phyloP scores from a whole-genome alignment of 78 protist species.

The Capsaspora owczarzaki region DNA sequence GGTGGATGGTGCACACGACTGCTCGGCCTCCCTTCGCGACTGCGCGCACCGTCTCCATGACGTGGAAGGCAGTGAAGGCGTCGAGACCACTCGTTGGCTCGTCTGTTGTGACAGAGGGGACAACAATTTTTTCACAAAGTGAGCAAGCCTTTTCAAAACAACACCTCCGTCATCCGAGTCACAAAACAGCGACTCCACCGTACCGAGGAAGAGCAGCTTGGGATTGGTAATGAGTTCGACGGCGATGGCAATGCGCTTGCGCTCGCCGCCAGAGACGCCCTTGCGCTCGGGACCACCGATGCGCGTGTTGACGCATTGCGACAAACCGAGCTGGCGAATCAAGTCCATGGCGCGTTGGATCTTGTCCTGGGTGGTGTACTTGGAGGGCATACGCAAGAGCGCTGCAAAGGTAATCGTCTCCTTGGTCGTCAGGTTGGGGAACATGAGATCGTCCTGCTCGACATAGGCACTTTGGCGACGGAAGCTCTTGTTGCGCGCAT shows the following conservation, averaged over 20 bases:
- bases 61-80: not conserved
- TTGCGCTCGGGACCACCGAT: constrained; percentile 41
- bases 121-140: not conserved
- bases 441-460: constrained; percentile 30
- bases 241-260: constrained; percentile 70
- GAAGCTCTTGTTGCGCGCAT: not conserved
- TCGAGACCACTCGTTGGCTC: constrained; percentile 17
- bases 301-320: constrained; percentile 19
- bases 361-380: not conserved
- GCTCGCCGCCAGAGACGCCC: constrained; percentile 72
- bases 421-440: constrained; percentile 21
- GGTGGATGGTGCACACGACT: constrained; percentile 41
- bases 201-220: constrained; percentile 30
- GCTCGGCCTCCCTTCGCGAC: not conserved
- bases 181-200: constrained; percentile 17
- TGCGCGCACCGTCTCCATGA: not conserved
- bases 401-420: constrained; percentile 22
- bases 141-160: not conserved
- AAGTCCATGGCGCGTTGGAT: constrained; percentile 3
- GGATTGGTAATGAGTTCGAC: constrained; percentile 38
- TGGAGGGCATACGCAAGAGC: constrained; percentile 7
- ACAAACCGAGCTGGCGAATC: constrained; percentile 33
- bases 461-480: not conserved
- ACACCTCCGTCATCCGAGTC: not conserved
- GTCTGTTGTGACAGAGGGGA: not conserved